Evolutionary conservation across 345 rosid species (phyloP), one percentile per base, ranked within the genome.

Genomic region (Ricinus communis): DNA sequence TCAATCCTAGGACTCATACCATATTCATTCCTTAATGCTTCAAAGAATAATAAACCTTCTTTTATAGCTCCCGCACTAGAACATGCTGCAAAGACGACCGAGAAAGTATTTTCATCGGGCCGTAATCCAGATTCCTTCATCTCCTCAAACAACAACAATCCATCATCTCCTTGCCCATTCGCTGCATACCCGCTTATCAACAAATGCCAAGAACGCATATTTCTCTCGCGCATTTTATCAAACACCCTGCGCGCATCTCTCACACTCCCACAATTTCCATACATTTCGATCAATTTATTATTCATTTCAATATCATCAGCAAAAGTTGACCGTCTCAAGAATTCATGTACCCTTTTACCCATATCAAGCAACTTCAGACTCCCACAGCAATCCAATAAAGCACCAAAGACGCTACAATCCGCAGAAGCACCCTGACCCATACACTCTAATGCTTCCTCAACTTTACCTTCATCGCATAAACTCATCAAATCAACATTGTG

Each of bases 181-280:
- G 1, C 71, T 8, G 90, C 85, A 46, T 81, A 85, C 50, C 75
- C 82, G 61, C 61, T 78, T 33, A 88, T 76, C 83, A 88, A 70
- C 76, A 80, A 59, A 63, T 78, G 69, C 88, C 87, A 86, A 27
- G 79, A 77, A 59, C 68, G 31, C 72, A 78, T 25, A 70, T 76
- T 75, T 50, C 79, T 79, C 1, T 78, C 74, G n/a, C 41, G 82
- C 87, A 88, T 81, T 85, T 71, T 81, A 68, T 85, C 92, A 51
- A 88, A 86, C 85, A 81, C 72, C 79, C 66, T 64, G 66, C 87
- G 87, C 0, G 86, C 88, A 59, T 76, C 80, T 33, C 72, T 79
- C 57, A 78, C 41, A 45, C 77, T 81, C 41, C 81, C 76, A n/a
- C 82, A 81, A 60, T 67, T 74, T 7, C 46, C 72, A 15, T 74